These are phyloP conservation scores for Fomitiporia mediterranea DNA, from an alignment of 1,284 basidiomycete species.

Conservation along the genomic window DNA sequence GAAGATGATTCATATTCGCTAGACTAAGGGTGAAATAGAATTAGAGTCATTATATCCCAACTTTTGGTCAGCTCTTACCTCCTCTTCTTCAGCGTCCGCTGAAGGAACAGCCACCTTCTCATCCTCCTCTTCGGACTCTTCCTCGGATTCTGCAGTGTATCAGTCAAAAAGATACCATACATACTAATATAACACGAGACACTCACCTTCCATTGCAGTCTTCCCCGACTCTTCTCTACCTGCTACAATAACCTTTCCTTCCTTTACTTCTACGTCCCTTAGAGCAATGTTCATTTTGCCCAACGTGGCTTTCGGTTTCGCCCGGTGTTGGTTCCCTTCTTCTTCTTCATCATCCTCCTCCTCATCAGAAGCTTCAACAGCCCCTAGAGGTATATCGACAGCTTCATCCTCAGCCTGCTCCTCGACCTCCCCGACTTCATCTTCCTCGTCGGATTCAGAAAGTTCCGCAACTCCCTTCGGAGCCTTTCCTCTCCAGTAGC, in stretches of 20 bases:
- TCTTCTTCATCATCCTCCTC: constrained; percentile 41
- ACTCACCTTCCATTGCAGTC: constrained; percentile 44
- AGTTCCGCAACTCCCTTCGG: constrained; percentile 63
- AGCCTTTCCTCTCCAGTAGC: constrained; percentile 82
- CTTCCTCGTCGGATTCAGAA: constrained; percentile 53
- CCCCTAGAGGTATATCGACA: constrained; percentile 54
- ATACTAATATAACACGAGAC: background rate
- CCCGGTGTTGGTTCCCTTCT: constrained; percentile 41
- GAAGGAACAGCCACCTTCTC: constrained; percentile 24
- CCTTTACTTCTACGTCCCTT: constrained; percentile 69
- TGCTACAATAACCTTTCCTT: constrained; percentile 72
- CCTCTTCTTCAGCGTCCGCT: constrained; percentile 26
- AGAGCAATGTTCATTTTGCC: constrained; percentile 61
- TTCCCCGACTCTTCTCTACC: constrained; percentile 69
- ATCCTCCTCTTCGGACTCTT: constrained; percentile 45
- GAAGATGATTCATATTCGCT: constrained; percentile 75
- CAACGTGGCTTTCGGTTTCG: constrained; percentile 24
- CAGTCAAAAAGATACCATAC: background rate
- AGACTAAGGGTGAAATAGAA: constrained; percentile 41
- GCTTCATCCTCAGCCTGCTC: constrained; percentile 38
- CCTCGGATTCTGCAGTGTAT: constrained; percentile 30
- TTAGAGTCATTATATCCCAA: constrained; percentile 21
- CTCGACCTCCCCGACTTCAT: constrained; percentile 42
- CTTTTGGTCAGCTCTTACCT: constrained; percentile 31
- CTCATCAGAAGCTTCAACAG: constrained; percentile 29